phyloP scores from a whole-genome alignment of 2,329 filamentous ascomycete species.

The Daldinia sp. region DNA sequence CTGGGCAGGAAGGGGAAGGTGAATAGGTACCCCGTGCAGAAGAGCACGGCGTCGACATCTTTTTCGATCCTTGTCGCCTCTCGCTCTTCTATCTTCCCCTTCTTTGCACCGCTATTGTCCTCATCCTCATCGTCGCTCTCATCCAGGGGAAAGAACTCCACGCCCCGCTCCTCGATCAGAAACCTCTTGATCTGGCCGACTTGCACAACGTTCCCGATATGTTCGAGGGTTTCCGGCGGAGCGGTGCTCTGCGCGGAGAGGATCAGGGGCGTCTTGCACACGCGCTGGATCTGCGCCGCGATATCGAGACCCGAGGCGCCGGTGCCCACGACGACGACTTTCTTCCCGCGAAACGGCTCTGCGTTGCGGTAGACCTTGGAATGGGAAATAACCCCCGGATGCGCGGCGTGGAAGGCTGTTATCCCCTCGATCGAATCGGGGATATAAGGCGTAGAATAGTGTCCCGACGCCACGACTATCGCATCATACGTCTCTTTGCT shows the following conservation, averaged over 20 bases:
- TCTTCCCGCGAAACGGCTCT: constrained; percentile 72
- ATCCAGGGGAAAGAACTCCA: constrained; percentile 70
- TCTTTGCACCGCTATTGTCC: constrained; percentile 51
- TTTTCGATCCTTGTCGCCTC: constrained; percentile 68
- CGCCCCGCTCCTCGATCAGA: constrained; percentile 64
- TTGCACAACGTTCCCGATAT: constrained; percentile 60
- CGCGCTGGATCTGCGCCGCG: constrained; percentile 75
- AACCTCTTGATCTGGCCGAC: constrained; percentile 70
- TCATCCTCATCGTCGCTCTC: constrained; percentile 57
- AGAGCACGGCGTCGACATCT: constrained; percentile 81
- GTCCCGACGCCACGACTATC: constrained; percentile 79
- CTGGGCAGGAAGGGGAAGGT: constrained; percentile 77
- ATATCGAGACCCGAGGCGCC: constrained; percentile 89
- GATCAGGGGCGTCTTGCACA: constrained; percentile 72
- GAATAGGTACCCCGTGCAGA: constrained; percentile 92
- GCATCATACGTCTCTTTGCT: constrained; percentile 73
- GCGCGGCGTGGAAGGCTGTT: constrained; percentile 66
- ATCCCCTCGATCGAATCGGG: constrained; percentile 71
- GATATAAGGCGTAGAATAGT: constrained; percentile 77
- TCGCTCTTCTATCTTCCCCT: not conserved
- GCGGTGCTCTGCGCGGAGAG: constrained; percentile 69
- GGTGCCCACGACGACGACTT: constrained; percentile 86
- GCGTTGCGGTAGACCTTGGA: constrained; percentile 84
- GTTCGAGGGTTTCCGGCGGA: constrained; percentile 58
- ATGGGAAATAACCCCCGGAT: constrained; percentile 74